Conservation (phyloP, 1,284 basidiomycete genomes). For the Melampsora allii-populina region DNA sequence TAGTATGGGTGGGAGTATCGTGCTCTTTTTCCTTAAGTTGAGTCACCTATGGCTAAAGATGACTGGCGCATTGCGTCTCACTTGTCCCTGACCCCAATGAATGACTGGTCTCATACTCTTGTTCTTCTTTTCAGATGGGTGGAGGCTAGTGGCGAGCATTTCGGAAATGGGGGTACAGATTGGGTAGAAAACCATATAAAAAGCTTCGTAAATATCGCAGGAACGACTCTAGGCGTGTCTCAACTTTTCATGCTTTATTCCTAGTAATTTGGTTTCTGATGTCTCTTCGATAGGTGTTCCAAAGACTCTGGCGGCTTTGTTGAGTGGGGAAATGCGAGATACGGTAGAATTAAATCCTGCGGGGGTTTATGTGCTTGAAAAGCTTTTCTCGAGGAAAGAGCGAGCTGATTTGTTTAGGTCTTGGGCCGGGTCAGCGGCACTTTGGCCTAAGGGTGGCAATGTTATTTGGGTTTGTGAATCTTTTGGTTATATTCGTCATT, state of each 20-base stretch:
- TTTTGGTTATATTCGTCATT: slow-evolving; percentile 49
- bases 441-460: slow-evolving; percentile 70
- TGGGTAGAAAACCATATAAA: slow-evolving; percentile 79
- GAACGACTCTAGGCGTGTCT: slow-evolving; percentile 66
- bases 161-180: slow-evolving; percentile 76
- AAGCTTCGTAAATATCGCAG: slow-evolving; percentile 67
- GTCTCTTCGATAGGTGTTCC: slow-evolving; percentile 56
- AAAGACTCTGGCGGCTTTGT: slow-evolving; percentile 92
- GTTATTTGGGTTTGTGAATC: slow-evolving; percentile 77
- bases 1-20: slow-evolving; percentile 54
- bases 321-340: slow-evolving; percentile 72
- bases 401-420: slow-evolving; percentile 85
- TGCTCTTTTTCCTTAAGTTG: slow-evolving; percentile 14
- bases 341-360: slow-evolving; percentile 88
- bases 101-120: slow-evolving; percentile 20
- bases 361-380: slow-evolving; percentile 62
- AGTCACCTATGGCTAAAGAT: neutral
- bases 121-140: slow-evolving; percentile 84
- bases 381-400: slow-evolving; percentile 66
- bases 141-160: slow-evolving; percentile 66
- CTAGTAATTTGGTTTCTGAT: slow-evolving; percentile 2
- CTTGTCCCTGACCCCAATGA: neutral
- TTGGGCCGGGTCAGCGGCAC: slow-evolving; percentile 85
- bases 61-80: neutral
- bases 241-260: slow-evolving; percentile 19